Conservation (phyloP, 75 land plant genomes). For the Isoetes taiwanensis region DNA sequence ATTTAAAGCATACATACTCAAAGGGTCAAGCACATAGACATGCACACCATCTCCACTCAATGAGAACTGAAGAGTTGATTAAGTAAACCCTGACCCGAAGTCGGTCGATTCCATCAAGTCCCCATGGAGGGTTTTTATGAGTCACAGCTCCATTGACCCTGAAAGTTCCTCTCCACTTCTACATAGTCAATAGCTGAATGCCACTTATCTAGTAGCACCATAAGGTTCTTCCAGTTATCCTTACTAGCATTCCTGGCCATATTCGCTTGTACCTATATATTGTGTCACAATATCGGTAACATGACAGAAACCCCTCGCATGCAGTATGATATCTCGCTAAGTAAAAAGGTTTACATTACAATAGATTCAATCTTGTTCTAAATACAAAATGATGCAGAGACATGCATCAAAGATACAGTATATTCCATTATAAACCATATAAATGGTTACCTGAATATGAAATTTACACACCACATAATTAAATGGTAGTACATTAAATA, state of each 20-base stretch:
- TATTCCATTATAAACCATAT: no score
- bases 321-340: no score
- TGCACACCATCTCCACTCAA: conserved; percentile 16
- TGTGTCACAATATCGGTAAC: no score
- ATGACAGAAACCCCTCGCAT: no score
- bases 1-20: not conserved
- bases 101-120: conserved; percentile 21
- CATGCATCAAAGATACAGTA: no score
- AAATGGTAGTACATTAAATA: no score
- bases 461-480: no score
- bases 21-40: conserved; percentile 20
- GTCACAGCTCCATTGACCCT: no score
- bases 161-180: conserved; percentile 19
- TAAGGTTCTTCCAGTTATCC: conserved; percentile 12
- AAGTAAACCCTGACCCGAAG: not conserved
- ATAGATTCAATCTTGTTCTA: no score
- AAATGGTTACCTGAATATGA: no score
- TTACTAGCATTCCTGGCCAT: conserved; percentile 20
- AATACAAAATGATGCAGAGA: no score
- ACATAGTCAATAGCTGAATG: conserved; percentile 9
- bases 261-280: conserved; percentile 15
- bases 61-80: conserved; percentile 9
- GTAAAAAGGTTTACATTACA: no score
- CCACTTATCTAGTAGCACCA: not conserved
- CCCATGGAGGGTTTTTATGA: conserved; percentile 18